Conservation (phyloP, 192 early-diverging fungal genomes). For the Umbelopsis ramanniana region DNA sequence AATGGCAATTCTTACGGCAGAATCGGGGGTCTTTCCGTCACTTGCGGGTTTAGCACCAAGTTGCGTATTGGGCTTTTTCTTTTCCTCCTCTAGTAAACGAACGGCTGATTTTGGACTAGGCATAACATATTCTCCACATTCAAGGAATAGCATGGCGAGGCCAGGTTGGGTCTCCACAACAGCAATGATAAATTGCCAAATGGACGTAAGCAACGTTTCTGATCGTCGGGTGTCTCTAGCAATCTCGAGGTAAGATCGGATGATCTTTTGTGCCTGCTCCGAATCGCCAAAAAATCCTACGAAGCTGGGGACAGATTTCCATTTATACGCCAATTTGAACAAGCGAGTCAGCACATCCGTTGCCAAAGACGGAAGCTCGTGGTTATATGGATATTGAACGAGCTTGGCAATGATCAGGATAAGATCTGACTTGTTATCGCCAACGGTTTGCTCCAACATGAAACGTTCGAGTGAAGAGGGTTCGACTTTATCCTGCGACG, state of each 20-base stretch:
- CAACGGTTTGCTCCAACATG: constrained; percentile 49
- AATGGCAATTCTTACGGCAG: constrained; percentile 46
- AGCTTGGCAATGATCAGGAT: constrained; percentile 44
- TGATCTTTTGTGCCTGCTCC: constrained; percentile 44
- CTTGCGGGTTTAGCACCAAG: not conserved
- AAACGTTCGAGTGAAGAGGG: constrained; percentile 47
- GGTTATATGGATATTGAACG: constrained; percentile 41
- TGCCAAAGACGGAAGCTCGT: constrained; percentile 38
- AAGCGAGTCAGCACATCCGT: constrained; percentile 52
- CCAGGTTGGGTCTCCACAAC: constrained; percentile 49
- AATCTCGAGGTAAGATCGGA: constrained; percentile 25
- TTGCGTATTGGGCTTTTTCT: constrained; percentile 31
- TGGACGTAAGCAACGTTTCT: constrained; percentile 34
- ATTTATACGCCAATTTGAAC: constrained; percentile 38
- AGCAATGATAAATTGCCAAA: constrained; percentile 54
- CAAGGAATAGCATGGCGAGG: constrained; percentile 42
- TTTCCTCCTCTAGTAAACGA: constrained; percentile 26
- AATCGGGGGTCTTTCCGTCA: constrained; percentile 21
- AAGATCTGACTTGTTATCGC: constrained; percentile 40
- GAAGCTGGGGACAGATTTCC: constrained; percentile 47
- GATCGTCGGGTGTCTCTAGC: constrained; percentile 27
- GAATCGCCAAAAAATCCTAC: constrained; percentile 52
- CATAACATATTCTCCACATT: constrained; percentile 36
- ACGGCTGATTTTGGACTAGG: constrained; percentile 42
- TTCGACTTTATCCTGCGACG: constrained; percentile 27